Percentiles rank a stretch among this genome's conserved stretches.
phyloP scores from a whole-genome alignment of 306 rosid genomes.

The Ochetophila trinervis region DNA sequence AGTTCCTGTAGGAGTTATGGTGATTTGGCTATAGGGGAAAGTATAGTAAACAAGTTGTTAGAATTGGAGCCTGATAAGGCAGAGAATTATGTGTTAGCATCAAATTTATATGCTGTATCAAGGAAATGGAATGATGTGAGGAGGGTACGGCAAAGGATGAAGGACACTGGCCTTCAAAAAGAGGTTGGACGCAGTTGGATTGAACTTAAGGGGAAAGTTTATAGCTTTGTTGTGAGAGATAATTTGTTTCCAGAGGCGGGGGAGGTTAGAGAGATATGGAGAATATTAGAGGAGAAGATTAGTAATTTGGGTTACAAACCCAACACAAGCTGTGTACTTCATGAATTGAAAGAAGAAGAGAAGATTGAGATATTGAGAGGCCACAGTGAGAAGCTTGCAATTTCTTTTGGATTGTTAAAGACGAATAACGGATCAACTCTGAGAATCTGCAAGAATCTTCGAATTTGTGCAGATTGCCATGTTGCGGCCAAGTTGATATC shows the following conservation, averaged over 20 bases:
- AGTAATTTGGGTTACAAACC: constrained; percentile 69
- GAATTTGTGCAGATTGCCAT: constrained; percentile 82
- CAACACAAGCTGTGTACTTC: constrained; percentile 67
- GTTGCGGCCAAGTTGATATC: constrained; percentile 70
- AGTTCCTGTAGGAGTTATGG: constrained; percentile 66
- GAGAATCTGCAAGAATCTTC: constrained; percentile 65
- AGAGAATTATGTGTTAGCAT: constrained; percentile 61
- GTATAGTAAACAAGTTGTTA: constrained; percentile 43
- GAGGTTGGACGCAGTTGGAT: constrained; percentile 85
- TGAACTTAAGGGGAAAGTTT: constrained; percentile 64
- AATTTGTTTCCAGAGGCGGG: constrained; percentile 30
- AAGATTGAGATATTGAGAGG: constrained; percentile 52
- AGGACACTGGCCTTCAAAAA: constrained; percentile 59
- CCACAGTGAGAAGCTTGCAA: constrained; percentile 87
- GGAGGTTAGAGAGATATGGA: constrained; percentile 55
- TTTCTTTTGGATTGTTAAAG: constrained; percentile 63
- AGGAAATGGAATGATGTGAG: constrained; percentile 79
- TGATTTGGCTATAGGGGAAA: constrained; percentile 54
- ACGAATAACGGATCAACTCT: constrained; percentile 52
- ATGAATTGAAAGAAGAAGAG: constrained; percentile 64
- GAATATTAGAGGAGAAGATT: constrained; percentile 57
- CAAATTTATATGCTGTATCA: constrained; percentile 65
- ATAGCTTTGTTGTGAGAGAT: constrained; percentile 66
- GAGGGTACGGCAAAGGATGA: constrained; percentile 61
- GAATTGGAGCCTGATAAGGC: constrained; percentile 57